Conservation (phyloP, 768 basidiomycete species). For the Rhodocollybia butyracea region DNA sequence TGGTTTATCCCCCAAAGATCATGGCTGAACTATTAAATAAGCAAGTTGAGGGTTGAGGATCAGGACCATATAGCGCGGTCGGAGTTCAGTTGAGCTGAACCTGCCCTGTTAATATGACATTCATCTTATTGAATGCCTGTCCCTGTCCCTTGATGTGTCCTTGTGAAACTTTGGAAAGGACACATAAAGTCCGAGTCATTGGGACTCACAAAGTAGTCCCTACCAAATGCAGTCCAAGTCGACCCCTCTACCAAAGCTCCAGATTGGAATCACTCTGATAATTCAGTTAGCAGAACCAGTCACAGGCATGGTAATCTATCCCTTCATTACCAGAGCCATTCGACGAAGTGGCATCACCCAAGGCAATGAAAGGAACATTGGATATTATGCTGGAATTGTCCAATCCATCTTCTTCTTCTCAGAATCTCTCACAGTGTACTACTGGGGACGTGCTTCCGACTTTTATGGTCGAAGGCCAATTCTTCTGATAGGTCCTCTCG, state of each 20-base stretch:
- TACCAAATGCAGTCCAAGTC: too few relatives aligned
- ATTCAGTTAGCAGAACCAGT: slow-evolving; percentile 33
- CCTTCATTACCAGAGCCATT: slow-evolving; percentile 17
- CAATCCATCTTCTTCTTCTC: slow-evolving; percentile 28
- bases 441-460: slow-evolving; percentile 29
- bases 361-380: slow-evolving; percentile 15
- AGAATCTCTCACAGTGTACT: slow-evolving; percentile 22
- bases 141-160: too few relatives aligned
- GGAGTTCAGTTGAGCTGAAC: too few relatives aligned
- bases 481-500: slow-evolving; percentile 26
- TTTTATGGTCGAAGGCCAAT: slow-evolving; percentile 26
- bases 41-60: too few relatives aligned
- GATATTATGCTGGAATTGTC: slow-evolving; percentile 21
- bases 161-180: too few relatives aligned
- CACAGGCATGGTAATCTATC: slow-evolving; percentile 22
- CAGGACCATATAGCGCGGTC: too few relatives aligned
- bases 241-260: slow-evolving; percentile 36
- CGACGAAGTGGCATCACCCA: slow-evolving; percentile 14
- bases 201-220: too few relatives aligned
- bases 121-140: too few relatives aligned
- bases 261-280: slow-evolving; percentile 31
- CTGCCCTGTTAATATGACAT: too few relatives aligned
- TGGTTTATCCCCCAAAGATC: too few relatives aligned
- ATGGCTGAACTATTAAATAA: too few relatives aligned
- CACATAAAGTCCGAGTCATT: too few relatives aligned